These are phyloP conservation scores for Coprinellus micaceus DNA, from an alignment of 768 basidiomycete species.

Conservation along the genomic window DNA sequence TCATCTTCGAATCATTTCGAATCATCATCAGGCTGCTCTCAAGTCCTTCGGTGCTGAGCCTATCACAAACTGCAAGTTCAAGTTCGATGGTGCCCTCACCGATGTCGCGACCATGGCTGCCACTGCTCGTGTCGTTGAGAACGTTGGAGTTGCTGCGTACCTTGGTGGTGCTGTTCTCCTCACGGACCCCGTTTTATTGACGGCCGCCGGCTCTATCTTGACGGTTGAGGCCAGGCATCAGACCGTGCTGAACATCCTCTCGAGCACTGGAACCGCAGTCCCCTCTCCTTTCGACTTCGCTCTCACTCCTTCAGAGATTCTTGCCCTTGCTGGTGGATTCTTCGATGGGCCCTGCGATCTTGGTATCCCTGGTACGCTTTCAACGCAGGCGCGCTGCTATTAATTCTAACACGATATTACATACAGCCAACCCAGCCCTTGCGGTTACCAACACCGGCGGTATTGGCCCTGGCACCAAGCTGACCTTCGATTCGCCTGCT, in stretches of 20 bases:
- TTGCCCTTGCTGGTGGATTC: constrained; percentile 66
- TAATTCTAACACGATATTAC: too few species aligned
- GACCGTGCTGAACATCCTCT: constrained; percentile 69
- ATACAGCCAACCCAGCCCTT: constrained; percentile 59
- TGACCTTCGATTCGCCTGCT: constrained; percentile 58
- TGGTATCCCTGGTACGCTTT: constrained; percentile 37
- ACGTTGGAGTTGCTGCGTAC: constrained; percentile 73
- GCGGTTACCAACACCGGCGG: constrained; percentile 61
- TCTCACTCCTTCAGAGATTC: constrained; percentile 64
- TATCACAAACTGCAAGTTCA: constrained; percentile 59
- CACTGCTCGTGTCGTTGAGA: constrained; percentile 71
- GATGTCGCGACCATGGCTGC: constrained; percentile 69
- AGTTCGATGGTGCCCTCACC: constrained; percentile 58
- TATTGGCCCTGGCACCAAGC: constrained; percentile 51
- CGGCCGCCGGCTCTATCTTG: constrained; percentile 68
- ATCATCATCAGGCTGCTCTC: constrained; percentile 38
- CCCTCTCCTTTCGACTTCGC: constrained; percentile 72
- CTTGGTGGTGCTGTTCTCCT: constrained; percentile 68
- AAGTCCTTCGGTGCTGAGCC: constrained; percentile 51
- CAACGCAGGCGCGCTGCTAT: too few species aligned
- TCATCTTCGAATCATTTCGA: neutral
- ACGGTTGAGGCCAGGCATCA: constrained; percentile 84
- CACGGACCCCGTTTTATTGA: constrained; percentile 54
- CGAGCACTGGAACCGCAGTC: constrained; percentile 52
- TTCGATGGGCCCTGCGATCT: constrained; percentile 62